Evolutionary conservation across 2,329 filamentous ascomycete species (phyloP).

Genomic region (Botrytis squamosa): DNA sequence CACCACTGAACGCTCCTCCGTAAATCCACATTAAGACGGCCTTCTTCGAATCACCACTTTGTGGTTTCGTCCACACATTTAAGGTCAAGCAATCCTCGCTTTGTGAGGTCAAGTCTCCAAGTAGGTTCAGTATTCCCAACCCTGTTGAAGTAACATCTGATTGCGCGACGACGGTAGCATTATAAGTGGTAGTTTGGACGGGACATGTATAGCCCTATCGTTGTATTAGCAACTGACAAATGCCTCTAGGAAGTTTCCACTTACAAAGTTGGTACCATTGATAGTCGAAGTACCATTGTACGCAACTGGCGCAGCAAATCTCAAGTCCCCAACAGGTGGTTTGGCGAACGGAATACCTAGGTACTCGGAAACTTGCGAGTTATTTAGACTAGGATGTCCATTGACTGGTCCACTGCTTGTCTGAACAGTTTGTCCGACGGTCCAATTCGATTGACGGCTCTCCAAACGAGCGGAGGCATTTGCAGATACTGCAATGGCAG

Average conservation of each 20-base stretch:
- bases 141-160: slow-evolving; percentile 5
- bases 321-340: slow-evolving; percentile 42
- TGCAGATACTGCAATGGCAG: slow-evolving; percentile 8
- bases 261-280: slow-evolving; percentile 34
- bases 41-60: slow-evolving; percentile 37
- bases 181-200: slow-evolving; percentile 5
- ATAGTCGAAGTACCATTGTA: slow-evolving; percentile 26
- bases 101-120: background rate
- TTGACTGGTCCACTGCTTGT: slow-evolving; percentile 35
- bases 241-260: slow-evolving; percentile 19
- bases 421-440: slow-evolving; percentile 34
- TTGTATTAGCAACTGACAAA: slow-evolving; percentile 24
- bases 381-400: slow-evolving; percentile 31
- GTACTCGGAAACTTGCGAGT: slow-evolving; percentile 39
- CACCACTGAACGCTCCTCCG: slow-evolving; percentile 43
- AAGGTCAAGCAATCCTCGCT: slow-evolving; percentile 43
- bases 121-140: background rate
- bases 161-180: background rate
- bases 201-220: slow-evolving; percentile 23
- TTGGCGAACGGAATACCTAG: slow-evolving; percentile 44
- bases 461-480: slow-evolving; percentile 6
- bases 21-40: slow-evolving; percentile 46
- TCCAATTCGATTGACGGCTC: slow-evolving; percentile 29
- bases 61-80: slow-evolving; percentile 42
- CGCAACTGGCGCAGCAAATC: slow-evolving; percentile 38